phyloP scores from a whole-genome alignment of 257 asterid genomes.

The Primulina eburnea region DNA sequence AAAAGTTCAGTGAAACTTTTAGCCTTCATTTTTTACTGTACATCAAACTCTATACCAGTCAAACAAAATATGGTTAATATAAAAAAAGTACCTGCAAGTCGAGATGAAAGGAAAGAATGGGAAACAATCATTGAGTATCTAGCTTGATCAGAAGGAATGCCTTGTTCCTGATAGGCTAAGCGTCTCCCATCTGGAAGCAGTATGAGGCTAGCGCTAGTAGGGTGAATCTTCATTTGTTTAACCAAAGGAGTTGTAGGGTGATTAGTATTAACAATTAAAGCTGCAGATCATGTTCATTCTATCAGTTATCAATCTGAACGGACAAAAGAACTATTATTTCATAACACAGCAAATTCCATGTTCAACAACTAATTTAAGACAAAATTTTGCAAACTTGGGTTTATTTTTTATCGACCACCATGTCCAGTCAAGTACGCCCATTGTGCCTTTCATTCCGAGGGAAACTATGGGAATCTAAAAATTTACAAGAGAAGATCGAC shows the following conservation, averaged over 20 bases:
- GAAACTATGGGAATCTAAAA: constrained; percentile 7
- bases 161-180: constrained; percentile 82
- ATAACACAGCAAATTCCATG: constrained; percentile 17
- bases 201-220: constrained; percentile 67
- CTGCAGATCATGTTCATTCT: constrained; percentile 51
- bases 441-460: neutral
- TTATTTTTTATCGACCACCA: neutral
- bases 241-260: constrained; percentile 45
- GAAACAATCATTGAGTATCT: constrained; percentile 69
- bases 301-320: constrained; percentile 29
- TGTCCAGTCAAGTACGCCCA: neutral
- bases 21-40: constrained; percentile 9
- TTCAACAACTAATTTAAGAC: constrained; percentile 23
- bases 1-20: neutral
- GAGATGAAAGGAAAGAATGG: constrained; percentile 88
- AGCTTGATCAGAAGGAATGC: constrained; percentile 73
- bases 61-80: neutral
- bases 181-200: constrained; percentile 90
- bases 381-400: neutral
- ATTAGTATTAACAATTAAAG: constrained; percentile 55
- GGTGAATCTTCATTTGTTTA: constrained; percentile 63
- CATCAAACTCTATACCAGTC: neutral
- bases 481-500: neutral
- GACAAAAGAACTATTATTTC: neutral
- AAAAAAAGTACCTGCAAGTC: constrained; percentile 68